These are phyloP conservation scores for Papiliotrema flavescens DNA, from an alignment of 1,284 basidiomycete genomes.

Conservation along the genomic window DNA sequence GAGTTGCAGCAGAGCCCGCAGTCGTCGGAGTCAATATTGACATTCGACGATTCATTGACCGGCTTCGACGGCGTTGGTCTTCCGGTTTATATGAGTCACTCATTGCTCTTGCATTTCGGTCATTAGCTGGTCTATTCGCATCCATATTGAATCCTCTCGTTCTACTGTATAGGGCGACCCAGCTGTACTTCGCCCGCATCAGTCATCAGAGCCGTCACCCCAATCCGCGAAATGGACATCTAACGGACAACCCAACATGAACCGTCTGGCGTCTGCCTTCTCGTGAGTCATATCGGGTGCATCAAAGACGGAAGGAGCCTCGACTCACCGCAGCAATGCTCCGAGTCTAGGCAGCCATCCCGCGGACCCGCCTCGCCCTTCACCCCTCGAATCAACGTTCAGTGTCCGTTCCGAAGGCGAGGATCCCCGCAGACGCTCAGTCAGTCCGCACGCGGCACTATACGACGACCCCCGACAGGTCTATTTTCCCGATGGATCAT, in stretches of 20 bases:
- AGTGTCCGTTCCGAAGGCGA: constrained; percentile 2
- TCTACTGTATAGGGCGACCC: too few relatives aligned
- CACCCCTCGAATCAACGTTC: constrained; percentile 2
- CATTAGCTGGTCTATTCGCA: too few relatives aligned
- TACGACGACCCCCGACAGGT: constrained; percentile 41
- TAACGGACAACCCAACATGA: constrained; percentile 12
- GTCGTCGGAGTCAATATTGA: too few relatives aligned
- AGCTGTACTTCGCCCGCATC: too few relatives aligned
- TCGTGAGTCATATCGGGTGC: constrained; percentile 13
- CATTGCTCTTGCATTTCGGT: too few relatives aligned
- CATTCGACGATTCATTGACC: too few relatives aligned
- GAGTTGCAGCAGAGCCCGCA: too few relatives aligned
- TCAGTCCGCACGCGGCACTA: constrained; percentile 12
- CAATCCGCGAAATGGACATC: too few relatives aligned
- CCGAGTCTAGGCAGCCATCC: constrained; percentile 6
- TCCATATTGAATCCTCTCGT: too few relatives aligned
- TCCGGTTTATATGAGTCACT: too few relatives aligned
- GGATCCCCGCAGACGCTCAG: neutral
- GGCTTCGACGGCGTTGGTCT: too few relatives aligned
- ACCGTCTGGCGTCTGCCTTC: constrained; percentile 26
- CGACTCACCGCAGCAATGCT: neutral
- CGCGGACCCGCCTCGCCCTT: constrained; percentile 4
- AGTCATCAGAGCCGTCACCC: too few relatives aligned
- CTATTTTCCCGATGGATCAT: constrained; percentile 10
- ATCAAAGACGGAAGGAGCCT: neutral